These are phyloP conservation scores for Drosera spatulata DNA, from an alignment of 179 eudicot species.

Conservation along the genomic window DNA sequence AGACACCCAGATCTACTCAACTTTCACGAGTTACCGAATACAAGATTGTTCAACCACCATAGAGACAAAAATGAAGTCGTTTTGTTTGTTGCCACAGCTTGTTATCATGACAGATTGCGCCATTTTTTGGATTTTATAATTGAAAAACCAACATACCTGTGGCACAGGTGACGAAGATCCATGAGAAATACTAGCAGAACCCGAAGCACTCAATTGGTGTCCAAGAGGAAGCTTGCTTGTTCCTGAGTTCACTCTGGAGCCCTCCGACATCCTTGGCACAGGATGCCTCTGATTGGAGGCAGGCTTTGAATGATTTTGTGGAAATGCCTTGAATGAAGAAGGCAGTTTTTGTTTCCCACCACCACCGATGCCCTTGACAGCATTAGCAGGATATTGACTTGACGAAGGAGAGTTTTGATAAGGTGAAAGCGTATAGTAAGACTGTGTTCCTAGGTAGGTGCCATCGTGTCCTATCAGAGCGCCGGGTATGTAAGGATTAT, in stretches of 20 bases:
- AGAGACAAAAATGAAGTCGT: not conserved
- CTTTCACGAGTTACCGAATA: not conserved
- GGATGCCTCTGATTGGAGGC: slow-evolving; percentile 34
- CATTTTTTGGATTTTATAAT: not conserved
- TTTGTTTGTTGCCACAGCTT: not conserved
- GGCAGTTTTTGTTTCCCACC: slow-evolving; percentile 30
- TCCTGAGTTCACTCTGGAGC: slow-evolving; percentile 31
- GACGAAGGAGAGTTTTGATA: slow-evolving; percentile 56
- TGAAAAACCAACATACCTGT: slow-evolving; percentile 33
- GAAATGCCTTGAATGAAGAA: slow-evolving; percentile 28
- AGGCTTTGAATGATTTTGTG: slow-evolving; percentile 25
- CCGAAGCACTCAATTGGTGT: slow-evolving; percentile 19
- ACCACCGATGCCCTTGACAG: slow-evolving; percentile 29
- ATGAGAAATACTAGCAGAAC: slow-evolving; percentile 19
- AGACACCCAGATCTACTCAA: not conserved
- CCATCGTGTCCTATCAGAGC: slow-evolving; percentile 86
- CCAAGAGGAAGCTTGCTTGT: slow-evolving; percentile 38
- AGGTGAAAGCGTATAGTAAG: slow-evolving; percentile 57
- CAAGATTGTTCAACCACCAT: not conserved
- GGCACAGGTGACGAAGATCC: slow-evolving; percentile 30
- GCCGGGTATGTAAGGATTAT: slow-evolving; percentile 97
- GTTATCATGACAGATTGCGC: not conserved
- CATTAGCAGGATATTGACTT: slow-evolving; percentile 52
- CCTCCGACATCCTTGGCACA: slow-evolving; percentile 28
- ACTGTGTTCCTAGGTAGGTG: slow-evolving; percentile 46